Conservation (phyloP, 208 protist species). For the Acanthamoeba sp. region DNA sequence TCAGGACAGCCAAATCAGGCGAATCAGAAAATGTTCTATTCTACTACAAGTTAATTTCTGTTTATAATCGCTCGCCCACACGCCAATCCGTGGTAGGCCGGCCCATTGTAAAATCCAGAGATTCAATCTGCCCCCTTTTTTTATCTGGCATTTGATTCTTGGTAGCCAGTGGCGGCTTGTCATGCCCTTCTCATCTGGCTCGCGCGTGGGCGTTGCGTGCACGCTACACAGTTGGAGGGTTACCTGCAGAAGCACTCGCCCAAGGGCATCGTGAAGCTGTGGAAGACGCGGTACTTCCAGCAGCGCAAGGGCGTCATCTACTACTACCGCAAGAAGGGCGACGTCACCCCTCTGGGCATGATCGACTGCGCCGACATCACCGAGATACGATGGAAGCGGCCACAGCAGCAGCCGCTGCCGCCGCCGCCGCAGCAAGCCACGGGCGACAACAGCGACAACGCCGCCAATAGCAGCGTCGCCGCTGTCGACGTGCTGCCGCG, state of each 20-base stretch:
- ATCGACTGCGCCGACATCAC: slow-evolving; percentile 49
- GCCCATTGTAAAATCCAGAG: too few relatives aligned
- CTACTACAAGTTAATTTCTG: too few relatives aligned
- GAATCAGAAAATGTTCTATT: not conserved
- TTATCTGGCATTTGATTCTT: not conserved
- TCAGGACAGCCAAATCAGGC: not conserved
- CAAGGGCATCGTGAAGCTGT: slow-evolving; percentile 64
- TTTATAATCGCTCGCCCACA: too few relatives aligned
- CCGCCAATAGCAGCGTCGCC: not conserved
- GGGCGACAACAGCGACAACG: not conserved
- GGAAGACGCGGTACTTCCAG: slow-evolving; percentile 64
- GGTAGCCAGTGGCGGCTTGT: too few relatives aligned
- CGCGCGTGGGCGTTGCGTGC: not conserved
- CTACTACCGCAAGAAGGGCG: slow-evolving; percentile 71
- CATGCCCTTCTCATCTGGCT: not conserved
- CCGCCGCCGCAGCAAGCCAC: not conserved
- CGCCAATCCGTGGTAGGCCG: too few relatives aligned
- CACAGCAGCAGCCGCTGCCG: not conserved
- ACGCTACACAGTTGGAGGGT: not conserved
- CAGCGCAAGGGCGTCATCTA: slow-evolving; percentile 67
- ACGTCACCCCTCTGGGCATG: slow-evolving; percentile 56
- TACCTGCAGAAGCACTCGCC: slow-evolving; percentile 55
- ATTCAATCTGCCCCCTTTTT: too few relatives aligned
- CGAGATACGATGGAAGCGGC: slow-evolving; percentile 16
- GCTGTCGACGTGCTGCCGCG: not conserved